Evolutionary conservation across 768 basidiomycete genomes (phyloP).

Genomic region (Lepiota venenata): DNA sequence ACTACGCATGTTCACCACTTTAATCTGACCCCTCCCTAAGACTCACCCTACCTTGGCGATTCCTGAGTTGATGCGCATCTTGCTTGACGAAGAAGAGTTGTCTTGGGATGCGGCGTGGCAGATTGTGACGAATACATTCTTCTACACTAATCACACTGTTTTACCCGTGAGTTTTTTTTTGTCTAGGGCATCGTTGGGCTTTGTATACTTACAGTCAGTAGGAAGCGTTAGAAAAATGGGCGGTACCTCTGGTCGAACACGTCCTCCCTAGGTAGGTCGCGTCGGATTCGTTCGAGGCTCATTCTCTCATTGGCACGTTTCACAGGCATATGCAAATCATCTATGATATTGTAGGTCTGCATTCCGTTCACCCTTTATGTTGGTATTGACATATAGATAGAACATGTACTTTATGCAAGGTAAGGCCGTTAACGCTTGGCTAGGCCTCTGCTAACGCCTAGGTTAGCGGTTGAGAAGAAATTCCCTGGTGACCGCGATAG

Average conservation of each 20-base stretch:
- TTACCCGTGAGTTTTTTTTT: slow-evolving; percentile 55
- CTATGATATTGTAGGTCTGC: slow-evolving; percentile 71
- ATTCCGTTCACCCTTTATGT: neutral
- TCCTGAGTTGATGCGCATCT: slow-evolving; percentile 90
- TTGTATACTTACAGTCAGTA: slow-evolving; percentile 19
- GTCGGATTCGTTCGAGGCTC: neutral
- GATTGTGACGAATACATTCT: slow-evolving; percentile 87
- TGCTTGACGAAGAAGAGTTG: slow-evolving; percentile 89
- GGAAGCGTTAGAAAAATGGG: slow-evolving; percentile 92
- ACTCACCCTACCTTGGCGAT: slow-evolving; percentile 96
- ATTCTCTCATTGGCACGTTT: neutral
- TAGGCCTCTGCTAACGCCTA: neutral
- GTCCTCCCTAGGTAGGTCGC: slow-evolving; percentile 66
- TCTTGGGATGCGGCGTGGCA: slow-evolving; percentile 84
- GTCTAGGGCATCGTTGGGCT: neutral
- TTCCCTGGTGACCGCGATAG: slow-evolving; percentile 86
- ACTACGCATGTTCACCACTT: neutral
- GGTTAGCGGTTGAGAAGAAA: slow-evolving; percentile 75
- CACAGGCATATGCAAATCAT: slow-evolving; percentile 86
- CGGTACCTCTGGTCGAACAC: slow-evolving; percentile 81
- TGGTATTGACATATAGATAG: slow-evolving; percentile 24
- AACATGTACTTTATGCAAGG: slow-evolving; percentile 73
- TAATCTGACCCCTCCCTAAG: slow-evolving; percentile 30
- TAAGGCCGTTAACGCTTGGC: slow-evolving; percentile 23
- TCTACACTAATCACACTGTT: slow-evolving; percentile 96